Conservation (phyloP, 805 yeast species). For the Priceomyces medius region DNA sequence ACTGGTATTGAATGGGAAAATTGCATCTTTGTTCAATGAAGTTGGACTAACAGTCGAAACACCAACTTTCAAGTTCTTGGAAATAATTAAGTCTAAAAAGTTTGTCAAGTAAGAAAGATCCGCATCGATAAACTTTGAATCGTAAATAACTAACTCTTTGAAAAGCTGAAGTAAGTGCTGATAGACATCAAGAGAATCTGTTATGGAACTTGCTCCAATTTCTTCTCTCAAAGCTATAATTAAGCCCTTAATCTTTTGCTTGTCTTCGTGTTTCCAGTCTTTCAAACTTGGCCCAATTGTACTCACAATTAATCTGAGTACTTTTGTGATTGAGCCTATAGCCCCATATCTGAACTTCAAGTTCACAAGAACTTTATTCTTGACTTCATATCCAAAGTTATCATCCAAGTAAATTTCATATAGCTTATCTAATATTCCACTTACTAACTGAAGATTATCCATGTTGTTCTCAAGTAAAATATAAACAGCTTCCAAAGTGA, state of each 20-base stretch:
- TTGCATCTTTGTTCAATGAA: slow-evolving; percentile 37
- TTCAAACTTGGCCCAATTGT: slow-evolving; percentile 39
- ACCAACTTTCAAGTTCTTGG: slow-evolving; percentile 37
- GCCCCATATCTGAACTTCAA: slow-evolving; percentile 32
- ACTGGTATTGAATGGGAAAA: slow-evolving; percentile 49
- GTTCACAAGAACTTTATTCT: slow-evolving; percentile 31
- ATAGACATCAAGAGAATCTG: slow-evolving; percentile 26
- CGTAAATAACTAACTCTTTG: slow-evolving; percentile 41
- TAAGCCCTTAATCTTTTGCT: slow-evolving; percentile 23
- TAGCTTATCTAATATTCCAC: slow-evolving; percentile 35
- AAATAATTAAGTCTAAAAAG: slow-evolving; percentile 26
- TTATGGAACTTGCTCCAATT: slow-evolving; percentile 27
- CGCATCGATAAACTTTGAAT: slow-evolving; percentile 32
- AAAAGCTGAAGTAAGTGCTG: slow-evolving; percentile 24
- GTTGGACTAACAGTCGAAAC: slow-evolving; percentile 33
- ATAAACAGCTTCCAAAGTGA: slow-evolving; percentile 62
- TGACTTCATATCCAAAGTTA: slow-evolving; percentile 38
- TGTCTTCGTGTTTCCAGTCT: slow-evolving; percentile 18
- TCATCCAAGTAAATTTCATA: slow-evolving; percentile 33
- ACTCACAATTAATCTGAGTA: slow-evolving; percentile 32
- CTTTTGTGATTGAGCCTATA: slow-evolving; percentile 19
- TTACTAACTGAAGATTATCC: slow-evolving; percentile 43
- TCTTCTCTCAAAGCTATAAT: slow-evolving; percentile 29
- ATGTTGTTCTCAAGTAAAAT: slow-evolving; percentile 56
- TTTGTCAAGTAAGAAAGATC: slow-evolving; percentile 29